Evolutionary conservation across 495 filamentous ascomycete genomes (phyloP).

Genomic region (Trypethelium eluteriae): DNA sequence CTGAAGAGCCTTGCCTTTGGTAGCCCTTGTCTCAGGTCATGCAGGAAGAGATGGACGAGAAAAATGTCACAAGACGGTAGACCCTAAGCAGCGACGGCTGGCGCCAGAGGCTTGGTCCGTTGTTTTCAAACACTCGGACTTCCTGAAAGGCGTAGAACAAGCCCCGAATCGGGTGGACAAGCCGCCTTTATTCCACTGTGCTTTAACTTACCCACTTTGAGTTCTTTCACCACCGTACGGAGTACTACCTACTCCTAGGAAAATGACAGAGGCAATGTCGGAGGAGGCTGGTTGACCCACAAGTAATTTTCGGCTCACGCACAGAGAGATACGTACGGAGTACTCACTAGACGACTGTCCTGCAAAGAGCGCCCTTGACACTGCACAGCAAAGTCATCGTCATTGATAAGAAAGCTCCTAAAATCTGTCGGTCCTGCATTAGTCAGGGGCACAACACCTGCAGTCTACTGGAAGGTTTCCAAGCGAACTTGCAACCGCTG

Average conservation of each 20-base stretch:
- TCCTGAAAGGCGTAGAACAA: background rate
- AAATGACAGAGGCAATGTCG: background rate
- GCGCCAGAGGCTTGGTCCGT: slow-evolving; percentile 4
- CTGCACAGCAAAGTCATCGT: background rate
- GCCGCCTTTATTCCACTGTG: background rate
- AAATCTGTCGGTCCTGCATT: background rate
- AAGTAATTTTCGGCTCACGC: background rate
- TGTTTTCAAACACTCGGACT: slow-evolving; percentile 5
- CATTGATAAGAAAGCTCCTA: background rate
- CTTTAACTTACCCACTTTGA: background rate
- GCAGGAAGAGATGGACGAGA: background rate
- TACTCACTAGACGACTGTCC: no score
- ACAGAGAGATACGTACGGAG: background rate
- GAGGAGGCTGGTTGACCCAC: background rate
- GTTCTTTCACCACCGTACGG: background rate
- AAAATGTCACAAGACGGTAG: background rate
- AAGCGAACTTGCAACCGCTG: background rate
- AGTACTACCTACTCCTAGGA: no score
- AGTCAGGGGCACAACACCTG: background rate
- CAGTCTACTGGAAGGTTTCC: background rate
- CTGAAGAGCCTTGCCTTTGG: background rate
- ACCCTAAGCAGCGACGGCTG: background rate
- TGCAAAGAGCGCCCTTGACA: no score
- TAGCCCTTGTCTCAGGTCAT: background rate
- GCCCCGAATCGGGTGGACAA: background rate